phyloP scores from a whole-genome alignment of 2,329 filamentous ascomycete species.

The Neonectria magnoliae region DNA sequence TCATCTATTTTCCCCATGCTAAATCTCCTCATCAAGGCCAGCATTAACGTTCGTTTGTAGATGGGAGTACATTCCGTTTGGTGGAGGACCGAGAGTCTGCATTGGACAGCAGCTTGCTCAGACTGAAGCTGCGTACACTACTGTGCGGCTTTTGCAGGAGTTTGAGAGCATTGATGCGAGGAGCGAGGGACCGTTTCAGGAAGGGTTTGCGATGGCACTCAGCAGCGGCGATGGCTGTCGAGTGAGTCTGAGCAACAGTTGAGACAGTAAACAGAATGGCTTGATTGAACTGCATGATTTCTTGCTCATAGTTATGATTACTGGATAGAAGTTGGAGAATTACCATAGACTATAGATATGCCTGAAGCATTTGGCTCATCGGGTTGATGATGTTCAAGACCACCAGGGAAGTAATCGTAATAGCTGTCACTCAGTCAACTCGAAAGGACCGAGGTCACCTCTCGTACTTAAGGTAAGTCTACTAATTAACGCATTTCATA shows the following conservation, averaged over 20 bases:
- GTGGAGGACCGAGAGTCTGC: conserved; percentile 56
- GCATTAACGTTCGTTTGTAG: neutral
- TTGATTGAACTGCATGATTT: too few relatives aligned
- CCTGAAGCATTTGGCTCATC: too few relatives aligned
- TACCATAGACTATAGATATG: too few relatives aligned
- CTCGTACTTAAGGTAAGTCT: too few relatives aligned
- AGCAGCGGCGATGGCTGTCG: neutral
- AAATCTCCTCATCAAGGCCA: too few relatives aligned
- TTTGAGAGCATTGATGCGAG: conserved; percentile 7
- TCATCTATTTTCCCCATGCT: neutral
- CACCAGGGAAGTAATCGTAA: too few relatives aligned
- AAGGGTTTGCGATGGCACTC: conserved; percentile 14
- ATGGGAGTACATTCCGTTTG: conserved; percentile 56
- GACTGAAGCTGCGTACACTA: conserved; percentile 49
- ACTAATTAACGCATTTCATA: too few relatives aligned
- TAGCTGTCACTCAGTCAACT: too few relatives aligned
- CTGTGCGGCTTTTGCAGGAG: conserved; percentile 1
- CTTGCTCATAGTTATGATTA: neutral
- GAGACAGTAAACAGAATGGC: neutral
- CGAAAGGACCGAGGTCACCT: too few relatives aligned
- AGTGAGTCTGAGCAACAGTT: neutral
- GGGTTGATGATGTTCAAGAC: too few relatives aligned
- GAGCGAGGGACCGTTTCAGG: conserved; percentile 3
- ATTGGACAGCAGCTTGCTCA: conserved; percentile 55
- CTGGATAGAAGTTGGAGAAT: too few relatives aligned